Conservation (phyloP, 1,284 basidiomycete species). For the Austroboletus novae-zelandiae region DNA sequence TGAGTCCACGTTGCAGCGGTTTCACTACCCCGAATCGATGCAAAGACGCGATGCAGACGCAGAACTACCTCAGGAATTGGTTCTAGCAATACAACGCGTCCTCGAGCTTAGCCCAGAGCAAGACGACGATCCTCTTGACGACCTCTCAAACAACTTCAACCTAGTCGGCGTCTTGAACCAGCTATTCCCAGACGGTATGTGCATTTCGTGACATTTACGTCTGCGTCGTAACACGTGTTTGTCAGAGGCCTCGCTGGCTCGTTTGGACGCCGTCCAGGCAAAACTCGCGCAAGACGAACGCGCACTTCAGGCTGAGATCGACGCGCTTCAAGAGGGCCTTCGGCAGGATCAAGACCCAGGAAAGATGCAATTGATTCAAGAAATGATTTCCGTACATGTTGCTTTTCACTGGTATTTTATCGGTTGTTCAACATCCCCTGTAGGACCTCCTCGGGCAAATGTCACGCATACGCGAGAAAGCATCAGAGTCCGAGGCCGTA, state of each 20-base stretch:
- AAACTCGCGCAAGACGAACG: conserved; percentile 59
- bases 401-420: not conserved
- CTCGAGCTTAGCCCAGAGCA: conserved; percentile 50
- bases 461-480: conserved; percentile 92
- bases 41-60: conserved; percentile 30
- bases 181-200: conserved; percentile 74
- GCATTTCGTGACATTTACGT: not conserved
- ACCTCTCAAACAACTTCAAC: conserved; percentile 56
- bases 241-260: conserved; percentile 65
- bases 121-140: conserved; percentile 54
- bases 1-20: not conserved
- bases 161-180: conserved; percentile 62
- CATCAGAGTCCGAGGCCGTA: conserved; percentile 93
- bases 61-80: conserved; percentile 62
- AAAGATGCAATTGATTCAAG: conserved; percentile 85
- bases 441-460: conserved; percentile 93
- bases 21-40: conserved; percentile 15
- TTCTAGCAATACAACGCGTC: conserved; percentile 66
- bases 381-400: conserved; percentile 80
- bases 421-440: conserved; percentile 3
- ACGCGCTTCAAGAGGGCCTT: conserved; percentile 64
- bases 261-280: conserved; percentile 61
- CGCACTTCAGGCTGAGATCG: conserved; percentile 72
- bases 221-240: conserved; percentile 1
- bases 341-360: conserved; percentile 77